phyloP scores from a whole-genome alignment of 768 basidiomycete genomes.

The Leccinum arenicola region DNA sequence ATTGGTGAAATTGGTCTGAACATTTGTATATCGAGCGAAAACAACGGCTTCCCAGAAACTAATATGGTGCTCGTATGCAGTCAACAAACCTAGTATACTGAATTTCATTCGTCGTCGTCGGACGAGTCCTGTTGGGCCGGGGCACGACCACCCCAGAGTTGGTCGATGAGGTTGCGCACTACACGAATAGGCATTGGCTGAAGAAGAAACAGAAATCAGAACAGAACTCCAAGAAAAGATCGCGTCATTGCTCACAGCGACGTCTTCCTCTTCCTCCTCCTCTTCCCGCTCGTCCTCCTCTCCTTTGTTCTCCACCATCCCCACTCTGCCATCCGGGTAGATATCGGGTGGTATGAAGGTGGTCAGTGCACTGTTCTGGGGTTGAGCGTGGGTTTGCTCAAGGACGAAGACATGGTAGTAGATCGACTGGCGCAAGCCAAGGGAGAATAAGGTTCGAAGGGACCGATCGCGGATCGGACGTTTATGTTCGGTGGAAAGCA shows the following conservation, averaged over 20 bases:
- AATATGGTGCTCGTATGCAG: background rate
- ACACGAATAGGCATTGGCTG: slow-evolving; percentile 61
- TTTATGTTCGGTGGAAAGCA: slow-evolving; percentile 31
- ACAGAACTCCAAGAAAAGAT: background rate
- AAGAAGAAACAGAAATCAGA: background rate
- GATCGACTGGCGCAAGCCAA: slow-evolving; percentile 47
- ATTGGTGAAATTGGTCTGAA: too few species aligned
- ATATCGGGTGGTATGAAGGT: too few species aligned
- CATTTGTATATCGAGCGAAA: background rate
- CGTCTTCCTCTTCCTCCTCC: slow-evolving; percentile 10
- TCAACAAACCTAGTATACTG: background rate
- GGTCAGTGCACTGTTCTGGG: too few species aligned
- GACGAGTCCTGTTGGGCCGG: slow-evolving; percentile 18
- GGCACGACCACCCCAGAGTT: slow-evolving; percentile 43
- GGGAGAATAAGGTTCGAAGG: slow-evolving; percentile 39
- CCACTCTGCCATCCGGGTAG: too few species aligned
- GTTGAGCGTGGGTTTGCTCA: too few species aligned
- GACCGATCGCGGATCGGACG: slow-evolving; percentile 28
- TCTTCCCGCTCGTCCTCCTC: too few species aligned
- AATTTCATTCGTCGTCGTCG: slow-evolving; percentile 10
- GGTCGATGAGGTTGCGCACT: slow-evolving; percentile 54
- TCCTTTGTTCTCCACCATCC: too few species aligned
- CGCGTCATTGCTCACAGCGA: slow-evolving; percentile 40
- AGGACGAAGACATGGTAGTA: slow-evolving; percentile 59
- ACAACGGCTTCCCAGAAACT: background rate